Evolutionary conservation across 1,284 basidiomycete species (phyloP).

Genomic region (Ceratobasidium sp.): DNA sequence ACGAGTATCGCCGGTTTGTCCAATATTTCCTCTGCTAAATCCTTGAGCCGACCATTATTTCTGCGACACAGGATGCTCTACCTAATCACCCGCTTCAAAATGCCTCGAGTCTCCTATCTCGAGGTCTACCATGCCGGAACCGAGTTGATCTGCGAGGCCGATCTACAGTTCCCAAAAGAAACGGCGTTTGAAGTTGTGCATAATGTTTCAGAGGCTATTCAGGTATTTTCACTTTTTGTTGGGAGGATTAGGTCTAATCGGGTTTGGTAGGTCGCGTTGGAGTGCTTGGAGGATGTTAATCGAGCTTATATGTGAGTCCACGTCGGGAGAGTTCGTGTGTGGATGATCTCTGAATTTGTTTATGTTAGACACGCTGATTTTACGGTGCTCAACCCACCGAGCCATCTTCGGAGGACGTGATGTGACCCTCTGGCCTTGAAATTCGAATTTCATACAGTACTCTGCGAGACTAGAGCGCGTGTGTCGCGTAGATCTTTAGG

Average conservation of each 20-base stretch:
- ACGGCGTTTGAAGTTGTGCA: slow-evolving; percentile 38
- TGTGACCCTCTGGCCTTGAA: background rate
- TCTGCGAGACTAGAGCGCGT: background rate
- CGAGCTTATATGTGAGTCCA: slow-evolving; percentile 30
- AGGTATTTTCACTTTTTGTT: background rate
- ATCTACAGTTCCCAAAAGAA: slow-evolving; percentile 28
- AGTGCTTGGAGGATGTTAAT: slow-evolving; percentile 36
- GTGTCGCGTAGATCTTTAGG: background rate
- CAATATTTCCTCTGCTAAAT: background rate
- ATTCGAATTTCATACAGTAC: too few relatives aligned
- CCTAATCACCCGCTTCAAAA: slow-evolving; percentile 35
- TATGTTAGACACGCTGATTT: slow-evolving; percentile 28
- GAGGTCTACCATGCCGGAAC: slow-evolving; percentile 41
- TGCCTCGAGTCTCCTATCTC: slow-evolving; percentile 33
- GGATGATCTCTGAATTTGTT: background rate
- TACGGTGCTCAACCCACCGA: slow-evolving; percentile 34
- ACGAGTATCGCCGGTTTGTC: slow-evolving; percentile 29
- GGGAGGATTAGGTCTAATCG: background rate
- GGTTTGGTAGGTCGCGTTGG: slow-evolving; percentile 32
- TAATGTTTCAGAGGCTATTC: slow-evolving; percentile 38
- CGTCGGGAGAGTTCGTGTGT: background rate
- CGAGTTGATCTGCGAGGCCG: slow-evolving; percentile 32
- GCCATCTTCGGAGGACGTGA: slow-evolving; percentile 13
- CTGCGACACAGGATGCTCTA: slow-evolving; percentile 21
- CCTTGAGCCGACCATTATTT: background rate